Base-by-base conservation (phyloP, 1,284 basidiomycete genomes). In the Malassezia nana region DNA sequence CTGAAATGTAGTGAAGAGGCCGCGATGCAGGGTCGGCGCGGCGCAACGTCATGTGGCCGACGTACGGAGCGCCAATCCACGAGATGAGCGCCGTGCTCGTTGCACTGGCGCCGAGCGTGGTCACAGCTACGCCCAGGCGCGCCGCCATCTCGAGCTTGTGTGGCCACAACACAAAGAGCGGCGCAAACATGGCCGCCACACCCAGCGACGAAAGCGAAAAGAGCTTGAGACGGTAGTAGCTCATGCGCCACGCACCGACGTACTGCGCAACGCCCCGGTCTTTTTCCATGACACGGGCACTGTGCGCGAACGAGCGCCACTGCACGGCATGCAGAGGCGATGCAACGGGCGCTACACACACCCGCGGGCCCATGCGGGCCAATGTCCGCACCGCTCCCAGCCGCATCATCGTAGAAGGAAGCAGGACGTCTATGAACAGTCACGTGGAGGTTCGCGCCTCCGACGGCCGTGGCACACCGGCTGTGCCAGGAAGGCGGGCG, bases 181-280 rank as follows among this genome's bases (percentile, higher is more conserved):
- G 87, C 0, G 84, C 79, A 64, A 89, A 77, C 3, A 81, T 77
- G 48, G 78, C 75, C n/a, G 85, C 84, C 42, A 89, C 79, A 4
- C 79, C 79, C 46, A 90, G 79, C 1, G 87, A 88, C 38, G 82
- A 81, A 2, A 90, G 76, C 8, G 87, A 89, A 76, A 90, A 89
- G 22, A 87, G 75, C 70, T 90, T 90, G 52, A 88, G 79, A 7
- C 82, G 80, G 41, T 81, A 80, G 76, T 87, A 89, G 0, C 85
- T 85, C 41, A 77, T 68, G 0, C 83, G 75, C 40, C 89, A 76
- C 1, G 87, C 87, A 0, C 86, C 87, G 56, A 54, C 40, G 53
- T 76, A 76, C 40, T 55, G 57, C 4, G 68, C 69, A 7, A 66
- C 30, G 9, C 45, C 41, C 13, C 42, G 31, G 15, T 41, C 25